These are phyloP conservation scores for Hagleromyces aurorensis DNA, from an alignment of 805 yeast species.

Conservation along the genomic window DNA sequence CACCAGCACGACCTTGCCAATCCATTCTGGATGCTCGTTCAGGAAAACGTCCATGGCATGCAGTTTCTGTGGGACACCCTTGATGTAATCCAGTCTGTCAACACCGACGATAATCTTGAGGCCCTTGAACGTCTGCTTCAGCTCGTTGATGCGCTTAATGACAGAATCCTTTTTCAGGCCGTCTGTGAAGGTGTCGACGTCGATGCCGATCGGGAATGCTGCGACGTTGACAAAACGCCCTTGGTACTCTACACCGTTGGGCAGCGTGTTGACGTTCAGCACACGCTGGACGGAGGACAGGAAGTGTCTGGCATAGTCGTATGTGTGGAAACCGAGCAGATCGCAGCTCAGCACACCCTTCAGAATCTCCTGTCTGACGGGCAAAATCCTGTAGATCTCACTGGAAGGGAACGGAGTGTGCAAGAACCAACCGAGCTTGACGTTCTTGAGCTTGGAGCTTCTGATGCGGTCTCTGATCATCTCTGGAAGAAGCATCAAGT, in stretches of 20 bases:
- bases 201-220: slow-evolving; percentile 99
- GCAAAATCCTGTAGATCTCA: slow-evolving; percentile 90
- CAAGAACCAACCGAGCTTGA: slow-evolving; percentile 83
- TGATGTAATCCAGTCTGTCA: slow-evolving; percentile 91
- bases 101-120: slow-evolving; percentile 91
- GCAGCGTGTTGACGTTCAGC: slow-evolving; percentile 72
- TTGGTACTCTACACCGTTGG: slow-evolving; percentile 78
- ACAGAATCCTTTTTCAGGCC: slow-evolving; percentile 65
- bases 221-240: slow-evolving; percentile 79
- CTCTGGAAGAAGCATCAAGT: slow-evolving; percentile 88
- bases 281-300: slow-evolving; percentile 82
- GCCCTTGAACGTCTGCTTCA: slow-evolving; percentile 62
- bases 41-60: slow-evolving; percentile 94
- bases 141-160: slow-evolving; percentile 51
- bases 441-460: slow-evolving; percentile 39
- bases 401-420: slow-evolving; percentile 98
- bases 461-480: slow-evolving; percentile 62
- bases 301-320: slow-evolving; percentile 96
- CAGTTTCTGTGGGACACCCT: slow-evolving; percentile 95
- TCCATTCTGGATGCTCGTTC: slow-evolving; percentile 94
- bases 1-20: slow-evolving; percentile 89
- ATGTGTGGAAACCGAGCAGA: slow-evolving; percentile 96
- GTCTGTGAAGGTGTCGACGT: slow-evolving; percentile 79
- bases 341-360: slow-evolving; percentile 91
- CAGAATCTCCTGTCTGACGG: slow-evolving; percentile 88